Base-by-base conservation (phyloP, 2,329 filamentous ascomycete genomes). In the Fusarium mundagurra region DNA sequence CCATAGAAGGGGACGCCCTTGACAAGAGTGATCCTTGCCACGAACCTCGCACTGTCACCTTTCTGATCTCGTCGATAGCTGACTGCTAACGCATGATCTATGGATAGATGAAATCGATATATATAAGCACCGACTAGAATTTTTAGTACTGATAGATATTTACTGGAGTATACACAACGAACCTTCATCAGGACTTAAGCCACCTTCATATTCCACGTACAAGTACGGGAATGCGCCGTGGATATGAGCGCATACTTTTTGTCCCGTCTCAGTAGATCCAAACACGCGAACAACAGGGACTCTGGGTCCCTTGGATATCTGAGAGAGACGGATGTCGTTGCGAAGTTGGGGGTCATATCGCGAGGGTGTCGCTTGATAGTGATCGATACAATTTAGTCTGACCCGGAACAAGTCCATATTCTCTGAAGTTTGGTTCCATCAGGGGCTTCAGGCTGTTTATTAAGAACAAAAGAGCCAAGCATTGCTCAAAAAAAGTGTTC, bases 1-100 rank as follows among this genome's bases (percentile, higher is more conserved):
- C 96, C 97, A 81, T 97, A 99, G 84, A 98, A 99, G 0, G 97
- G 96, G 27, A 97, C 88, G 8, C 95, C 96, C 82, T 99, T 98
- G 72, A 97, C 93, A 10, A 98, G 86, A 12, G 93, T 96, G 79
- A 99, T 95, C 75, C 97, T 93, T 33, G 95, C 96, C 43, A 98
- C 95, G 80, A 93, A 98, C 78, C 83, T 87, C 22, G 88, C 87
- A 47, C 89, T 88, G 70, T 91, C 92, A 61, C 89, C 89, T 80
- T 92, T 89, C 36, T 90, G 87, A 83, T 96, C 93, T 57, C 92
- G 91, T 61, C 94, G 91, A 81, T 96, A 98, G 81, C 93, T 95
- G 50, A 95, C 88, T 27, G 94, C 93, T 53, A 99, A 86, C 1
- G 95, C 96, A 85, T 95, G 93, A 76, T 99, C 95, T 77, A 98